A percentile compares a stretch with the other conserved stretches of the same genome.
Evolutionary conservation across 2,329 filamentous ascomycete genomes (phyloP).

Genomic region (Ophiostoma perfectum): DNA sequence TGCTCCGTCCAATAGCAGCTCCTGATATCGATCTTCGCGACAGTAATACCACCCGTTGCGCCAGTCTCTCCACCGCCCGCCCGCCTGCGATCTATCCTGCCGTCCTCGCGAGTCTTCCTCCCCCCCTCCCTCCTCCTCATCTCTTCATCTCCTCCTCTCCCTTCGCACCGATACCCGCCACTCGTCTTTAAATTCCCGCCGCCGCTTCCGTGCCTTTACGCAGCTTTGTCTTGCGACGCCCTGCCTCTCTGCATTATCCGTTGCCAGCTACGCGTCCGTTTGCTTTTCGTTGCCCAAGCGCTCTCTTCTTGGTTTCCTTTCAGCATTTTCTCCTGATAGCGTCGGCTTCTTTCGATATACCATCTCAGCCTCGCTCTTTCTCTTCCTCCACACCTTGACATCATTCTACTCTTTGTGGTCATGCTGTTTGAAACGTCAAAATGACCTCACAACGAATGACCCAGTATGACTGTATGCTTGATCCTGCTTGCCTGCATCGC

Average conservation of each 20-base stretch:
- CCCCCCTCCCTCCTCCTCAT: not conserved
- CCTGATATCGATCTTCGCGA: constrained; percentile 17
- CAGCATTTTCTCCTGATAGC: constrained; percentile 2
- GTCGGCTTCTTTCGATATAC: not conserved
- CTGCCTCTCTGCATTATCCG: not conserved
- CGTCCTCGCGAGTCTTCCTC: not conserved
- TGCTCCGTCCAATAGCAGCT: constrained; percentile 17
- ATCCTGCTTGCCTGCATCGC: not conserved
- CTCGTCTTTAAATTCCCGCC: not conserved
- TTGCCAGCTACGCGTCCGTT: not conserved
- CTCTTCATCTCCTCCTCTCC: not conserved
- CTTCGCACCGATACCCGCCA: not conserved
- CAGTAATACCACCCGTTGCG: constrained; percentile 15
- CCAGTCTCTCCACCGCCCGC: constrained; percentile 1
- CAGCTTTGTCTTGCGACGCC: not conserved
- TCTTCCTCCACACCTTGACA: not conserved
- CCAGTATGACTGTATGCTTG: constrained; percentile 11
- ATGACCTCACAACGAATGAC: constrained; percentile 13
- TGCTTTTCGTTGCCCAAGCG: not conserved
- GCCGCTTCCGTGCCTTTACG: not conserved
- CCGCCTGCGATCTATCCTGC: not conserved
- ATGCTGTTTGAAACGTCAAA: constrained; percentile 3
- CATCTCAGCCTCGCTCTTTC: not conserved
- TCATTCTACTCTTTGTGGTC: not conserved
- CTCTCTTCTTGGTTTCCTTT: not conserved